Evolutionary conservation across 2,329 filamentous ascomycete species (phyloP), one percentile per base, ranked within the genome.

Genomic region (Trichoderma polysporum): DNA sequence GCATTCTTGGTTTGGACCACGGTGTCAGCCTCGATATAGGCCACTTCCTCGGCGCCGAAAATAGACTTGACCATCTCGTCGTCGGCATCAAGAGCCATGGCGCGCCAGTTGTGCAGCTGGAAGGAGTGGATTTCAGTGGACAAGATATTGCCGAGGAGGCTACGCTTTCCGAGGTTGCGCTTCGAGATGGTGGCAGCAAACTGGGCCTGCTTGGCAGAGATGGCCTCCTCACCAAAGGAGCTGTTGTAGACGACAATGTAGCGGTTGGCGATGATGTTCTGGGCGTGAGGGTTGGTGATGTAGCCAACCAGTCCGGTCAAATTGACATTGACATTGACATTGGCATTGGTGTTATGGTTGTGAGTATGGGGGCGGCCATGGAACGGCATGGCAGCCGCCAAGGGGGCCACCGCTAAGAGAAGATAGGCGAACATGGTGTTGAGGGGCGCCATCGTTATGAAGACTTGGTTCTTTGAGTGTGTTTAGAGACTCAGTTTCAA

Each of bases 171-270:
- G 53, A 88, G 71, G 75, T 88, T 88, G 71, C 86, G 85, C 77
- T 85, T 88, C 74, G 83, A 79, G 66, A 90, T 76, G 52, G 82
- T 76, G 49, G 80, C 73, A 66, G 78, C 80, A 72, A 88, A 80
- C 66, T 76, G 79, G 35, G 79, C 76, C 73, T 86, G 78, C 75
- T 87, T 84, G 57, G 81, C 77, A 41, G 79, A 76, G 71, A 89
- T 83, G 41, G 78, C 78, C 17, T 80, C 81, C 25, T 82, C 78
- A 69, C 78, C 79, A 70, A 82, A 83, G 65, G 81, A 83, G 70
- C 79, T 80, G 75, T 89, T 86, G 80, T 88, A 90, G 67, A 90
- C 86, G 64, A 90, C 86, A 69, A 90, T 89, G 76, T 88, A 90
- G 57, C 81, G 80, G 78, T 86, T 83, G 39, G 84, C 78, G 56